Evolutionary conservation across 441 rosid genomes (phyloP).

Genomic region (Gossypium trilobum): DNA sequence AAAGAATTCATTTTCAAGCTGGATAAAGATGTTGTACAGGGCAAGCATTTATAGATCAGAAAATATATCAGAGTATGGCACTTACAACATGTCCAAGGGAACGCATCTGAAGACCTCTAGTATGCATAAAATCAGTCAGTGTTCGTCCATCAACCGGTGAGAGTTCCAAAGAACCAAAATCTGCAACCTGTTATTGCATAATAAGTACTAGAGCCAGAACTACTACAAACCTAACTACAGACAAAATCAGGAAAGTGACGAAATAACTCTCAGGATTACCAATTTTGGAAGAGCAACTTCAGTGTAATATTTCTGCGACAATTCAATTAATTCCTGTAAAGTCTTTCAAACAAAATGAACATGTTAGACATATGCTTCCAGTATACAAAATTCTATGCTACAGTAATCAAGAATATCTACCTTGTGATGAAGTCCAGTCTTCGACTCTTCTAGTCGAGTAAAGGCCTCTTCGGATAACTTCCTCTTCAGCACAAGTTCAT

Average conservation of each 20-base stretch:
- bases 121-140: slow-evolving; percentile 68
- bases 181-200: slow-evolving; percentile 39
- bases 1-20: not conserved
- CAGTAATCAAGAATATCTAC: slow-evolving; percentile 19
- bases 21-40: not conserved
- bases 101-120: slow-evolving; percentile 69
- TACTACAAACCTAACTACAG: slow-evolving; percentile 11
- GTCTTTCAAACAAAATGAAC: slow-evolving; percentile 40
- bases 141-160: slow-evolving; percentile 75
- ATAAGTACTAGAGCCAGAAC: slow-evolving; percentile 18
- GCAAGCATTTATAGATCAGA: slow-evolving; percentile 5
- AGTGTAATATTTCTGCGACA: slow-evolving; percentile 50
- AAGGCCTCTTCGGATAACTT: slow-evolving; percentile 58
- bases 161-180: slow-evolving; percentile 55
- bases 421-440: slow-evolving; percentile 63
- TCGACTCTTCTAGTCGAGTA: slow-evolving; percentile 49
- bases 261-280: slow-evolving; percentile 29
- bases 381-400: slow-evolving; percentile 4
- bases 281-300: slow-evolving; percentile 66
- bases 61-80: slow-evolving; percentile 18
- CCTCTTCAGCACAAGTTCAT: slow-evolving; percentile 38
- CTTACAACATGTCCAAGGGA: slow-evolving; percentile 67
- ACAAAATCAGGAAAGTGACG: slow-evolving; percentile 12
- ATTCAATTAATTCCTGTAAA: slow-evolving; percentile 53
- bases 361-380: slow-evolving; percentile 23